Evolutionary conservation across 2,329 filamentous ascomycete species (phyloP), one percentile per base, ranked within the genome.

Genomic region (Talaromyces sp.): DNA sequence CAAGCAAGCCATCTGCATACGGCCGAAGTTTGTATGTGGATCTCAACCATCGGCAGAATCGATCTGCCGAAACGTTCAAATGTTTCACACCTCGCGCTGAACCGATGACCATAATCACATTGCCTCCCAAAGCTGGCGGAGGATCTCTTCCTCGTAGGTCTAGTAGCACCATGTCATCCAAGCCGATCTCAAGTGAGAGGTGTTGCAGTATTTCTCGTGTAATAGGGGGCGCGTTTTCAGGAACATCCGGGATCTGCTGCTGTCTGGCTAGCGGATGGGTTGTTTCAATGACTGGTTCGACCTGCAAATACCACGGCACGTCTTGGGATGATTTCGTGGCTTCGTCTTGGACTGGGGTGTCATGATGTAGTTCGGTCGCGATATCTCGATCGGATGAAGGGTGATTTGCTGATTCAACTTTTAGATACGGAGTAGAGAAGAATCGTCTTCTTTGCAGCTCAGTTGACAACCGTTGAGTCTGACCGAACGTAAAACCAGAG

Each of bases 21-120:
- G 94, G 92, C 2, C 84, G 81, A 43, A 98, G 80, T 63, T 88
- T 87, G 76, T 92, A 87, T 13, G 87, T 85, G 48, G 85, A 88
- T 61, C 93, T 85, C 52, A 97, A 80, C 90, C 92, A 97, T 65
- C 94, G 87, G 68, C 93, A 92, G 31, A 97, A 85, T n/a, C 92
- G 87, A 73, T 96, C 93, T 0, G 93, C 92, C 1, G 92, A 92
- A 24, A 97, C 90, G 73, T 97, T 94, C 41, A 99, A 82, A 79
- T 99, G 95, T 61, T 94, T 93, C 76, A 97, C 92, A 72, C 92
- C 96, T 65, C 95, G 89, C 14, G 94, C 92, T 9, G 93, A 97
- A 47, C 90, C 93, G 68, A 99, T 87, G 35, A 99, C 79, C 95
- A 98, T 98, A 62, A 99, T 84, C 33, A 97, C 84, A 71, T 94